A percentile compares a stretch with the other conserved stretches of the same genome.
Conservation (phyloP, 2,329 filamentous ascomycete genomes). For the Pyricularia sp. region DNA sequence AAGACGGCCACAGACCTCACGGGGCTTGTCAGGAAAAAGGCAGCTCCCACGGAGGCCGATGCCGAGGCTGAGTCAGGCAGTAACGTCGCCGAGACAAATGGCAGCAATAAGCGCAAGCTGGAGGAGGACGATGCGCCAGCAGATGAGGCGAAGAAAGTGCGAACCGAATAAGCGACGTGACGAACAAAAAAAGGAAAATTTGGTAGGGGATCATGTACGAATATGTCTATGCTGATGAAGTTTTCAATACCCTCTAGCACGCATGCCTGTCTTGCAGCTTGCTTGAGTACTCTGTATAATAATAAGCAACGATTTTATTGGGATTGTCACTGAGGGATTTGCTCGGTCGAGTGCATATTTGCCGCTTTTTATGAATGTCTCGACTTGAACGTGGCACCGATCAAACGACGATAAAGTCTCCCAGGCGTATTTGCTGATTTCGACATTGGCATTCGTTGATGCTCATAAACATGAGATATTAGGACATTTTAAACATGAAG, state of each 20-base stretch:
- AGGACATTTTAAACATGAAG: too few relatives aligned
- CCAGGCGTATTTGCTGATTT: too few relatives aligned
- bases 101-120: constrained; percentile 13
- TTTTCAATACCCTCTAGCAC: background rate
- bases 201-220: background rate
- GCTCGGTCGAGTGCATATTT: background rate
- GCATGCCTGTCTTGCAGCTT: background rate
- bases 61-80: constrained; percentile 14
- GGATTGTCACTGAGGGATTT: background rate
- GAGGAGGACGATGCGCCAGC: constrained; percentile 13
- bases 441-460: too few relatives aligned
- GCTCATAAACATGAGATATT: too few relatives aligned
- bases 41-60: constrained; percentile 20
- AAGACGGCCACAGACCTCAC: constrained; percentile 66
- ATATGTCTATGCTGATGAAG: background rate
- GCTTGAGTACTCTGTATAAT: background rate
- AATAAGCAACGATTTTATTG: background rate
- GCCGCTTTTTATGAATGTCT: background rate
- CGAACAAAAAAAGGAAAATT: background rate
- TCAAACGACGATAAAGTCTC: too few relatives aligned
- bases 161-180: background rate
- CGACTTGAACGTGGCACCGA: too few relatives aligned
- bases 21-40: constrained; percentile 63
- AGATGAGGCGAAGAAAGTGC: constrained; percentile 3
- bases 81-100: constrained; percentile 32